A percentile compares a stretch with the other conserved stretches of the same genome.
Conservation (phyloP, 23 red algal species). For the Gracilaria vermiculophylla region DNA sequence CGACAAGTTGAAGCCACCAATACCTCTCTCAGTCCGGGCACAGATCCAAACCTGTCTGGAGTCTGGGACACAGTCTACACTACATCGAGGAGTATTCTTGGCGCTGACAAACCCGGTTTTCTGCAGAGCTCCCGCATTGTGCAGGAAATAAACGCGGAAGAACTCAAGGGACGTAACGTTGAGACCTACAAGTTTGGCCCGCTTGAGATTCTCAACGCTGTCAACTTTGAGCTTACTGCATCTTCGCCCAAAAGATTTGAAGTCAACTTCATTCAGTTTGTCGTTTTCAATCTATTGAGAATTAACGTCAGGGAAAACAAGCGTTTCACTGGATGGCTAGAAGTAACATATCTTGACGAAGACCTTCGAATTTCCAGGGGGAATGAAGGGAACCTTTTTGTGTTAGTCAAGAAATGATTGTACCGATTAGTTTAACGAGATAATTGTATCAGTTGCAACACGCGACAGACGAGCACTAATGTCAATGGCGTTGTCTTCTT, state of each 20-base stretch:
- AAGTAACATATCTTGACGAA: constrained; percentile 86
- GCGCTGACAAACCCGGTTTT: constrained; percentile 39
- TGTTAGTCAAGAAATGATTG: constrained; percentile 65
- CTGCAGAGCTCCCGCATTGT: constrained; percentile 65
- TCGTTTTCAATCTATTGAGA: constrained; percentile 61
- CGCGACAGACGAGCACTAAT: not conserved
- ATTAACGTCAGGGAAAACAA: constrained; percentile 61
- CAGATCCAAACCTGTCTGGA: constrained; percentile 49
- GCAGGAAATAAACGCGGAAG: constrained; percentile 66
- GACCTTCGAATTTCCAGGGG: constrained; percentile 82
- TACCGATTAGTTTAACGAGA: not conserved
- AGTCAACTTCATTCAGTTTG: constrained; percentile 81
- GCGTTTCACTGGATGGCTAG: constrained; percentile 73
- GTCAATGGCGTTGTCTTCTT: not conserved
- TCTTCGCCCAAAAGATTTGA: constrained; percentile 59
- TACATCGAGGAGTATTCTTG: constrained; percentile 72
- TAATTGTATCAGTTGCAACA: not conserved
- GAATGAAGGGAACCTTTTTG: constrained; percentile 82
- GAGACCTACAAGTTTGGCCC: constrained; percentile 79
- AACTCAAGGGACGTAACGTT: constrained; percentile 50
- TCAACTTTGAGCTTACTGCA: constrained; percentile 69
- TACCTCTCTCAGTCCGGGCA: constrained; percentile 24
- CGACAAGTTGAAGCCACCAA: constrained; percentile 66
- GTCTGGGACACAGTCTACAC: constrained; percentile 89
- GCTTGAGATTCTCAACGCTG: constrained; percentile 55